Base-by-base conservation (phyloP, 2,329 filamentous ascomycete genomes). In the Ustulina deusta region DNA sequence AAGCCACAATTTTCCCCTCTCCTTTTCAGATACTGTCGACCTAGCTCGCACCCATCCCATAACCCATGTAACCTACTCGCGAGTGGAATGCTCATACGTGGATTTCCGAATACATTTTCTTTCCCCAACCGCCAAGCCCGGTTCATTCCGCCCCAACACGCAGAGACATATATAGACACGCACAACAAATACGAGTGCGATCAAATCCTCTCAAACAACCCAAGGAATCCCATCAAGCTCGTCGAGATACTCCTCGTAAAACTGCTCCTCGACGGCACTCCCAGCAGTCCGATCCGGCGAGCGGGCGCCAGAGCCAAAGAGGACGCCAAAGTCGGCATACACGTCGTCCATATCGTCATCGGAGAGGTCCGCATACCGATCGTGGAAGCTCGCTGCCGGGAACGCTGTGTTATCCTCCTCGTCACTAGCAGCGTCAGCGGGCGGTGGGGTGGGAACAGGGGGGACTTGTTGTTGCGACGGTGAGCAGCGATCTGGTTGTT, bases 191-290 rank as follows among this genome's bases (percentile, higher is more conserved):
- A 44, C 42, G 2, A 20, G 3, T 6, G n/a, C 17, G 11, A 32
- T 51, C 11, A 13, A n/a, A 32, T 20, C 38, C 38, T 46, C 29
- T 60, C 51, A 66, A 73, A 72, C 78, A 76, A 77, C 71, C 77
- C 84, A 86, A 6, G 83, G 83, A 67, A 87, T 86, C 10, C 85
- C 85, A 69, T 87, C 86, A 67, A 87, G 74, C 67, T 87, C 85
- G 70, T 87, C 85, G 71, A 87, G 79, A 72, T 85, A 86, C 71
- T 86, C 85, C 73, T 87, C 85, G 62, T 84, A 84, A 29, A 81
- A 83, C 61, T 84, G 78, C 20, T 81, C 81, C 2, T 78, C 77
- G 9, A 82, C 79, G 3, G 57, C 75, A 1, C 71, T 73, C 9
- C 69, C 69, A 0, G 65, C 71, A 0, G 72, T 75, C 1, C 62